A percentile compares a stretch with the other conserved stretches of the same genome.
Evolutionary conservation across 495 filamentous ascomycete genomes (phyloP).

Genomic region (Penicillium longicatenatum): DNA sequence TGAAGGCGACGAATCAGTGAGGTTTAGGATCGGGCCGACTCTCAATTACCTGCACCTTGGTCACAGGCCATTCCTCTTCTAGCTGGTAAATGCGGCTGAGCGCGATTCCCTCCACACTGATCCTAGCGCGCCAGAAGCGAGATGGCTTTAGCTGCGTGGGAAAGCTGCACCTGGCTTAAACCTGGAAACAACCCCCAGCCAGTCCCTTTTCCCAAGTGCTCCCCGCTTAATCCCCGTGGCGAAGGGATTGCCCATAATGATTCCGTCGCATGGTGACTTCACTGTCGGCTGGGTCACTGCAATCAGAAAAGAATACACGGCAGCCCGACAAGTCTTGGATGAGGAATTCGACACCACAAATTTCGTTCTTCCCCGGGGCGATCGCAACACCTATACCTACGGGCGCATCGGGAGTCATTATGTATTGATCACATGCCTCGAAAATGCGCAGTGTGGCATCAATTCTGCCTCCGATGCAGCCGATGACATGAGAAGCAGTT

Average conservation of each 20-base stretch:
- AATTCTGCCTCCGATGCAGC: not conserved
- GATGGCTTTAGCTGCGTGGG: not conserved
- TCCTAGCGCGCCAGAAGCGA: not conserved
- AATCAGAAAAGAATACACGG: constrained; percentile 1
- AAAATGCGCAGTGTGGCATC: constrained; percentile 1
- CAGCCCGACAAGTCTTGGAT: constrained; percentile 5
- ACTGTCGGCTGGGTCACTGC: constrained; percentile 4
- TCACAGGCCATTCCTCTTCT: not conserved
- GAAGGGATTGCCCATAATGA: not conserved
- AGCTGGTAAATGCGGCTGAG: constrained; percentile 1
- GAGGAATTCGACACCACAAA: not conserved
- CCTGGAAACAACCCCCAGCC: not conserved
- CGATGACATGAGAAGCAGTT: constrained; percentile 4
- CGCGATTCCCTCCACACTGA: not conserved
- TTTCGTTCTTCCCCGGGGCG: not conserved
- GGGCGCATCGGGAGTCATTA: constrained; percentile 2
- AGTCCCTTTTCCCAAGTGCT: not conserved
- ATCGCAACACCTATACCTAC: constrained; percentile 4
- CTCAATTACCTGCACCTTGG: not conserved
- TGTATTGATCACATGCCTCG: constrained; percentile 1
- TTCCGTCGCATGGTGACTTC: constrained; percentile 3
- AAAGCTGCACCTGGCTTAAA: not conserved
- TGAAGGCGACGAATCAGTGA: not conserved
- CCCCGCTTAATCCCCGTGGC: not conserved
- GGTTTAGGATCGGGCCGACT: not conserved